Conservation (phyloP, 305 asterid species). For the Solanum aculeatissimum region DNA sequence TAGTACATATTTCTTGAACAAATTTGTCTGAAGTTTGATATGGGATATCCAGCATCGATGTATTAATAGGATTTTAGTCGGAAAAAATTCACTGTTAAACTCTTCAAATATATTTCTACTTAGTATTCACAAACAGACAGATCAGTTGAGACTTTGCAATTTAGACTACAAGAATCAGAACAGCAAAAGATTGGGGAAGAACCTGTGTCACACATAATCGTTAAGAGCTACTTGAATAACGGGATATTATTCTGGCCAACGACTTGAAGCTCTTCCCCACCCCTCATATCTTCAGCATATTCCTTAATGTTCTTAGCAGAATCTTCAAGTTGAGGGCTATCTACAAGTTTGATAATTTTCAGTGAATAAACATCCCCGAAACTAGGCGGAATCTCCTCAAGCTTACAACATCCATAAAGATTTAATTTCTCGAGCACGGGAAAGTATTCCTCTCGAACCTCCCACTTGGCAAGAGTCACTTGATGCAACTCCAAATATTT, state of each 20-base stretch:
- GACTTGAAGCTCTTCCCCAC: background rate
- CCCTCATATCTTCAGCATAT: background rate
- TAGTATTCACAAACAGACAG: too few species aligned
- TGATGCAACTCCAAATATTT: background rate
- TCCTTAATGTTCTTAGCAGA: background rate
- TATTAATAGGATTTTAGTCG: too few species aligned
- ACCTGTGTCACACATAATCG: too few species aligned
- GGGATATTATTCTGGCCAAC: background rate
- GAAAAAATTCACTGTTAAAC: fast-evolving
- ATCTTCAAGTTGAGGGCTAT: background rate
- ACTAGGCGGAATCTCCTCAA: background rate
- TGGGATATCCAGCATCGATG: too few species aligned
- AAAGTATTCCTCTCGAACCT: background rate
- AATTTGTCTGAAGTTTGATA: too few species aligned
- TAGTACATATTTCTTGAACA: too few species aligned
- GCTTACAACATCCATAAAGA: background rate
- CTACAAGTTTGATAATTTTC: background rate
- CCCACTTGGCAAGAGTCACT: background rate
- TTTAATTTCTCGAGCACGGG: background rate
- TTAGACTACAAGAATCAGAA: too few species aligned
- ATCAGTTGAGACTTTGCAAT: too few species aligned
- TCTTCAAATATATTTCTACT: too few species aligned
- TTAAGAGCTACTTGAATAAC: too few species aligned
- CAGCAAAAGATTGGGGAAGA: too few species aligned
- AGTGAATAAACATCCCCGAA: background rate